Evolutionary conservation across 305 asterid genomes (phyloP), one percentile per base, ranked within the genome.

Genomic region (Solanum chacoense): DNA sequence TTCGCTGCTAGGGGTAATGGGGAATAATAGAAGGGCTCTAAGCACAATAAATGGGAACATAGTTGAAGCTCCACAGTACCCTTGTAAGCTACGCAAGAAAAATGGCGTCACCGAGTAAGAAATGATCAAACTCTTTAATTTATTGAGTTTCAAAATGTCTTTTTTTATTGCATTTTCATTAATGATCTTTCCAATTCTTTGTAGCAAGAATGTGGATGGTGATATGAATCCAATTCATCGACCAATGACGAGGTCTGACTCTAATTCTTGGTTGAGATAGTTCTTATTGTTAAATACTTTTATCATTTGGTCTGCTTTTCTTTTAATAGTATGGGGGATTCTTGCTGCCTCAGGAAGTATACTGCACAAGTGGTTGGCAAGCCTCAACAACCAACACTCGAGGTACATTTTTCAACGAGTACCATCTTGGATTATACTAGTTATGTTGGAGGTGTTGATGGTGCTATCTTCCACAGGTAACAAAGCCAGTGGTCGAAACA

Each of bases 21-120:
- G 93, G 84, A 94, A 89, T 88, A 93, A 91, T 65, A 91, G 99
- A 67, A 96, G 96, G 94, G 98, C 98, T 18, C 88, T 97, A 92
- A 91, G 96, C 89, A 87, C 94, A 76, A 95, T 97, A 87, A 91
- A 96, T 87, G 88, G 16, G 91, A 96, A 97, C 90, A 92, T 95
- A 78, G 90, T 91, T 1, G 92, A 89, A 75, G 94, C 92, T 86
- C 95, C 93, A 63, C 89, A 92, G 1, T 89, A 91, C 86, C 92
- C 94, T 32, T 88, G 88, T 75, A 93, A 94, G 88, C 93, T 93
- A 78, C 93, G 91, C 87, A 95, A 94, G 90, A 94, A 95, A 91
- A 94, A 94, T 89, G 89, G 65, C 89, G 84, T 90, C 80, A 81
- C 91, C 73, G 98, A 92, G 87, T 84, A 94, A 87, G 93, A 37